Evolutionary conservation across 306 rosid species (phyloP), one percentile per base, ranked within the genome.

Genomic region (Acacia crassicarpa): DNA sequence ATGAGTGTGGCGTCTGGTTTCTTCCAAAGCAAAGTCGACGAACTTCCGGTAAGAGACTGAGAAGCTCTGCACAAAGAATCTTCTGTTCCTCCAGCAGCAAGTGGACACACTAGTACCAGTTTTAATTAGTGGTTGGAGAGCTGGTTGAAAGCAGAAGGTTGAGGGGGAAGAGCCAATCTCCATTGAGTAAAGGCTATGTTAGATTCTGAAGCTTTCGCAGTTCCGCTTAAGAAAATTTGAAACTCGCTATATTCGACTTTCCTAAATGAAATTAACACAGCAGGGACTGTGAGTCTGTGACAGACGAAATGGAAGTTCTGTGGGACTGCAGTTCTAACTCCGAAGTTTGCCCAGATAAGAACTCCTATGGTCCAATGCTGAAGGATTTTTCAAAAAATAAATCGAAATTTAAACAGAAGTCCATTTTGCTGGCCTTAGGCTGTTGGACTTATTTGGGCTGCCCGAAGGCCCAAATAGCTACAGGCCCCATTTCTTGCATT

Each of bases 1-100:
- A 54, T 56, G 69, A 8, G 76, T 80, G 72, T 72, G 86, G 79
- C 75, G 78, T 66, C 5, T 76, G 56, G 90, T 87, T 84, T 87
- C 81, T 76, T 87, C 86, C 85, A 84, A 79, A 80, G 90, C 88
- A 53, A 87, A 87, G 59, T 87, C 58, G 69, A 87, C 79, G 58
- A 84, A 82, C 6, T 87, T 87, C 3, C 33, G 75, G 85, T 84
- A 84, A 35, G 90, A 84, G 5, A 82, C 68, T 23, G 90, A 73
- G 41, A 73, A 67, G 40, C 40, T 66, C 46, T 25, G 84, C 10
- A 20, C 68, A 25, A 27, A 71, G 41, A 35, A 1, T 38, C 33
- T 74, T 67, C 33, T 82, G 66, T 15, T 58, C 12, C 76, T 73
- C 78, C 38, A 82, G 54, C 33, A 16, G 46, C 61, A 32, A 44